Base-by-base conservation (phyloP, 1,139 yeast genomes). In the Trichomonascaceae sp. region DNA sequence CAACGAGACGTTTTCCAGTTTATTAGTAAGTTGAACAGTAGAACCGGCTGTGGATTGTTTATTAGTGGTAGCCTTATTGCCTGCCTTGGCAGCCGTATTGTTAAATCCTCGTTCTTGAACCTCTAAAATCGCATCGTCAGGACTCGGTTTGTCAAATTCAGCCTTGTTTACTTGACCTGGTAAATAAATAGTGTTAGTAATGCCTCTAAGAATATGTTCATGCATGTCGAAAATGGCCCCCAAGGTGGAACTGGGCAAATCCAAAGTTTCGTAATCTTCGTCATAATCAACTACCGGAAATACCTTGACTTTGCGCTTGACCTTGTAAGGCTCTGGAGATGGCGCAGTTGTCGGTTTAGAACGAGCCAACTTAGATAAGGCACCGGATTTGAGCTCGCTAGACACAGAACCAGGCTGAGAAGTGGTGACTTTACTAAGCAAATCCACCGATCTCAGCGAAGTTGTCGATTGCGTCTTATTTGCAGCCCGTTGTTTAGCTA, bases 131-230 rank as follows among this genome's bases (percentile, higher is more conserved):
- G 77, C 71, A 64, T 89, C 96, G 70, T 90, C 98, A 2, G 97
- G 97, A 62, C 96, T 86, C 13, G 90, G 91, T 57, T 76, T 73
- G 19, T 70, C 68, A 65, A 90, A 90, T 58, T 84, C 87, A 7
- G 80, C 80, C 64, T 78, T 76, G 58, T 73, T 51, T 22, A 73
- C 52, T 68, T 68, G 60, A 71, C 59, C 52, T 12, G 69, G 60
- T 9, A 63, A 54, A 43, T 57, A 56, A 17, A 63, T 74, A 64
- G 73, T 59, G 73, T 77, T 73, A 70, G 83, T 73, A 38, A 53
- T 43, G 49, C 43, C 18, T 15, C 45, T 36, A 36, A 44, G 32
- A n/a, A 44, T 19, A 49, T 24, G 22, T n/a, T 41, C 18, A 19
- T 32, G 32, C 19, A 43, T 24, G 43, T 38, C 50, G 32, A 51